phyloP scores from a whole-genome alignment of 371 early-diverging fungal species.

The Gilbertella persicaria region DNA sequence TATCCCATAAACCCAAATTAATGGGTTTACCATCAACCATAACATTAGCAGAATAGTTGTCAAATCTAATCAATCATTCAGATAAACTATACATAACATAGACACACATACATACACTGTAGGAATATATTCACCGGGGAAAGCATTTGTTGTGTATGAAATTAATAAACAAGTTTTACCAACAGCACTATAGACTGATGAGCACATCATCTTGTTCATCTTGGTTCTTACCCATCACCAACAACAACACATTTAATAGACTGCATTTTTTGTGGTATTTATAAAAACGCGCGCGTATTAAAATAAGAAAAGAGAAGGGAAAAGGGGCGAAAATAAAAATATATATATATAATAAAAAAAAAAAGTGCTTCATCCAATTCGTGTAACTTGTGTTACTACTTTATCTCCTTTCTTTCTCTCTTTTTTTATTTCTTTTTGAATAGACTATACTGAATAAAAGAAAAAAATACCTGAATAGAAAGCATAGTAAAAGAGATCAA shows the following conservation, averaged over 20 bases:
- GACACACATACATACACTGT: slow-evolving; percentile 77
- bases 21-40: slow-evolving; percentile 94
- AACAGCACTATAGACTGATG: slow-evolving; percentile 66
- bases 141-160: slow-evolving; percentile 96
- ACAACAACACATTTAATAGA: slow-evolving; percentile 98
- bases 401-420: too few relatives aligned
- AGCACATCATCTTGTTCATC: not conserved
- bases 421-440: too few relatives aligned
- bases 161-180: slow-evolving; percentile 97
- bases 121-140: slow-evolving; percentile 97
- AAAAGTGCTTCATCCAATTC: slow-evolving; percentile 1
- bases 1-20: slow-evolving; percentile 98
- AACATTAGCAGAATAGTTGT: slow-evolving; percentile 95
- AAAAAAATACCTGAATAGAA: too few relatives aligned
- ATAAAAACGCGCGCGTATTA: too few relatives aligned
- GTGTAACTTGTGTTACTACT: not conserved
- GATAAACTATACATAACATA: not conserved
- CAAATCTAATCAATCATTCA: slow-evolving; percentile 84
- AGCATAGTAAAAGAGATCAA: too few relatives aligned
- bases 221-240: slow-evolving; percentile 86
- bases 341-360: slow-evolving; percentile 1
- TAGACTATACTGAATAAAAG: too few relatives aligned
- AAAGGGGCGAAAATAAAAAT: not conserved
- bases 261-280: slow-evolving; percentile 81
- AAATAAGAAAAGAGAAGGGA: not conserved